Conservation (phyloP, 2,329 filamentous ascomycete genomes). For the Colletotrichum orchidophilum region DNA sequence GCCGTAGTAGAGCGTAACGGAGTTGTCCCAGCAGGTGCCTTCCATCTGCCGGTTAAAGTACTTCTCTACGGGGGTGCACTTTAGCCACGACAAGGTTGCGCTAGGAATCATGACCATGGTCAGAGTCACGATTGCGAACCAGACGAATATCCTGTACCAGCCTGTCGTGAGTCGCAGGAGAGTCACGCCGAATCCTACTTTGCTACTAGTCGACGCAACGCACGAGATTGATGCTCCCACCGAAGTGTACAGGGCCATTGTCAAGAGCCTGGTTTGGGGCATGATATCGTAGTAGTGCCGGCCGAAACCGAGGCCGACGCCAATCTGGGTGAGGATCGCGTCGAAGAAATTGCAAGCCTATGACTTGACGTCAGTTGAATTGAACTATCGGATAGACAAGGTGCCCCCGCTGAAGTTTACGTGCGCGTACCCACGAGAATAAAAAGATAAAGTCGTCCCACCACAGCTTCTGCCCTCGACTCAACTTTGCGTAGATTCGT, state of each 20-base stretch:
- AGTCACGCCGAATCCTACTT: conserved; percentile 41
- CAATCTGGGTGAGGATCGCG: conserved; percentile 31
- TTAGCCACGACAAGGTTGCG: conserved; percentile 37
- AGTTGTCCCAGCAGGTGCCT: conserved; percentile 36
- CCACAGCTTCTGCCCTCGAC: conserved; percentile 33
- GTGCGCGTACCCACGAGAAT: conserved; percentile 39
- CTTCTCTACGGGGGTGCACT: conserved; percentile 38
- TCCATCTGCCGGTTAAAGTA: conserved; percentile 35
- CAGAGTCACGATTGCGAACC: conserved; percentile 39
- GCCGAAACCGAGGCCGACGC: conserved; percentile 34
- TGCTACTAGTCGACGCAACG: conserved; percentile 35
- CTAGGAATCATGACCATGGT: conserved; percentile 36
- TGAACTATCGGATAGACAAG: background rate
- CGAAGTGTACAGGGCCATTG: conserved; percentile 18
- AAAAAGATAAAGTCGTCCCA: conserved; percentile 39
- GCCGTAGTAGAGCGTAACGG: conserved; percentile 22
- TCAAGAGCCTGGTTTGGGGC: conserved; percentile 2
- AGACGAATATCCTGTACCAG: conserved; percentile 38
- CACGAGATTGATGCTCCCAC: conserved; percentile 27
- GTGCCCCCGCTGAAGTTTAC: background rate
- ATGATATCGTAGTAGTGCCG: conserved; percentile 33
- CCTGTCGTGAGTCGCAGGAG: conserved; percentile 40
- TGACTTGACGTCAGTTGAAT: too few relatives aligned
- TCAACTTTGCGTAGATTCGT: conserved; percentile 37
- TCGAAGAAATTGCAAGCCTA: conserved; percentile 20